Evolutionary conservation across 495 filamentous ascomycete species (phyloP).

Genomic region (Neurospora discreta): DNA sequence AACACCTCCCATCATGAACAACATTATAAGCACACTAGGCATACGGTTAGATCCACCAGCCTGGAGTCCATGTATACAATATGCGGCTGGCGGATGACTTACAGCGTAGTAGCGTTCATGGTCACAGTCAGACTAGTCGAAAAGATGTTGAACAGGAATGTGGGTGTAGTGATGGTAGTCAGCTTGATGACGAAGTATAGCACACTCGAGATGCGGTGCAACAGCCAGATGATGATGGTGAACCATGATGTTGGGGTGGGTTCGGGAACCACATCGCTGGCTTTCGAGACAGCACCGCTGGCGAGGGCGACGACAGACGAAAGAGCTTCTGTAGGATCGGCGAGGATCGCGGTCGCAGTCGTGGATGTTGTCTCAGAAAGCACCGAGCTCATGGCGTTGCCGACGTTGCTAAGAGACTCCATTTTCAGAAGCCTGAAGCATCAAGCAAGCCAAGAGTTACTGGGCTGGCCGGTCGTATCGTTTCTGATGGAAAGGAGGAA

Average conservation of each 20-base stretch:
- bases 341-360: constrained; percentile 2
- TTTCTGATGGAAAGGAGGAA: background rate
- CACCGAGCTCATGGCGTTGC: background rate
- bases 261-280: constrained; percentile 26
- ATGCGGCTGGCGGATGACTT: constrained; percentile 19
- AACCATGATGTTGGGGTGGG: constrained; percentile 36
- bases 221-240: constrained; percentile 39
- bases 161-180: constrained; percentile 76
- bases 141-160: constrained; percentile 83
- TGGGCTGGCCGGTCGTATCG: background rate
- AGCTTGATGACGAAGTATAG: constrained; percentile 80
- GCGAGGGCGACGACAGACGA: constrained; percentile 25
- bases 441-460: background rate
- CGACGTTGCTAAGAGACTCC: background rate
- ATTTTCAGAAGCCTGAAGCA: background rate
- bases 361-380: background rate
- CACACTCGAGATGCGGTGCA: constrained; percentile 58
- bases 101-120: constrained; percentile 96
- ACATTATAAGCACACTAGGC: constrained; percentile 60
- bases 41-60: background rate
- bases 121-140: constrained; percentile 95
- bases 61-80: background rate
- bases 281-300: constrained; percentile 26
- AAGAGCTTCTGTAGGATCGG: constrained; percentile 11
- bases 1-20: constrained; percentile 64